phyloP scores from a whole-genome alignment of 1,139 yeast genomes.

The Candida dubliniensis region DNA sequence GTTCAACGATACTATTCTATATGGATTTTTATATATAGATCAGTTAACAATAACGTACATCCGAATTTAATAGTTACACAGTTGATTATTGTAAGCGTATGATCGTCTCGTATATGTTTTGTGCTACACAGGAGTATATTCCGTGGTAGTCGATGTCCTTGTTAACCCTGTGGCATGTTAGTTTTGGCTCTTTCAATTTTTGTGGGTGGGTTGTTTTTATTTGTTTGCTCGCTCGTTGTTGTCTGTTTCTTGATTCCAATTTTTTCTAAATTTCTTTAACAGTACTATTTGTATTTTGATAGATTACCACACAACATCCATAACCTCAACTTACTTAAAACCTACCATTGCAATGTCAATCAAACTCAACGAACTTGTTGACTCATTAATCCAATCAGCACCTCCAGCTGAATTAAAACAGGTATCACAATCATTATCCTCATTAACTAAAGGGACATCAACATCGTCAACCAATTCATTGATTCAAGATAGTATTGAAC shows the following conservation, averaged over 20 bases:
- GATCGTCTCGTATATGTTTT: no score
- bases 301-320: not conserved
- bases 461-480: slow-evolving; percentile 14
- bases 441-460: slow-evolving; percentile 1
- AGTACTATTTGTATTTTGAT: not conserved
- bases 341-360: slow-evolving; percentile 16
- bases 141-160: no score
- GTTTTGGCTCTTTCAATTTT: no score
- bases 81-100: no score
- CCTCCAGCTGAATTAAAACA: slow-evolving; percentile 45
- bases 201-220: no score
- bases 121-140: no score
- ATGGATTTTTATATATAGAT: not conserved
- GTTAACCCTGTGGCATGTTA: no score
- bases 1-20: not conserved
- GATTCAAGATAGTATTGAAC: slow-evolving; percentile 31
- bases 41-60: no score
- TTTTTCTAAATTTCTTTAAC: no score
- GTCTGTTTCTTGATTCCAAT: no score
- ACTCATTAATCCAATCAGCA: slow-evolving; percentile 36
- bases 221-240: no score
- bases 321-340: not conserved
- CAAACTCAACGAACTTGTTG: slow-evolving; percentile 28
- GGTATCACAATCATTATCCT: slow-evolving; percentile 27
- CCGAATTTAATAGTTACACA: no score